phyloP scores from a whole-genome alignment of 2,329 filamentous ascomycete genomes.

The Calonectria pteridis region DNA sequence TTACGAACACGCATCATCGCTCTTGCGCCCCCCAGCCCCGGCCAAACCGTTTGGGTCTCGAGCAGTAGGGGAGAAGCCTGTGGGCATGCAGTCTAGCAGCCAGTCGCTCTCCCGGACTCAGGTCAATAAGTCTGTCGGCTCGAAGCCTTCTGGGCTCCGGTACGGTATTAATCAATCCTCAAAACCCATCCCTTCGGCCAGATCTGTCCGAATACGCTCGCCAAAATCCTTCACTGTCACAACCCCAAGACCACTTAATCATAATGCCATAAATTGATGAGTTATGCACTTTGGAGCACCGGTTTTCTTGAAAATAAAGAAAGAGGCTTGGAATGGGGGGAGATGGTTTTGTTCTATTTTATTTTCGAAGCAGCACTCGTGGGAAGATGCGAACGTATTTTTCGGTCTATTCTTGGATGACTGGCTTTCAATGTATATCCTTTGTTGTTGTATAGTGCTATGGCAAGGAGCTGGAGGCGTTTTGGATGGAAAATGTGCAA shows the following conservation, averaged over 20 bases:
- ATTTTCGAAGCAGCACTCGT: background rate
- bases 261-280: constrained; percentile 27
- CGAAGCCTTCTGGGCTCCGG: constrained; percentile 30
- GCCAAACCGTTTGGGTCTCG: constrained; percentile 27
- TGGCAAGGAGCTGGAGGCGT: constrained; percentile 37
- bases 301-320: background rate
- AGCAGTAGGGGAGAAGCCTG: constrained; percentile 19
- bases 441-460: constrained; percentile 33
- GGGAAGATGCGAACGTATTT: constrained; percentile 27
- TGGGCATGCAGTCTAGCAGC: constrained; percentile 25
- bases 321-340: background rate
- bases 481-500: constrained; percentile 17
- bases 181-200: constrained; percentile 28
- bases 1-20: background rate
- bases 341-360: background rate
- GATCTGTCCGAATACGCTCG: constrained; percentile 43
- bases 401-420: constrained; percentile 33
- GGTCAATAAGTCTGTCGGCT: constrained; percentile 37
- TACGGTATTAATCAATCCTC: constrained; percentile 28
- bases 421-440: constrained; percentile 42
- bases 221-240: constrained; percentile 34
- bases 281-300: background rate
- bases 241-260: constrained; percentile 23
- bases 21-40: constrained; percentile 18
- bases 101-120: constrained; percentile 17